Percentiles rank a stretch among this genome's conserved stretches.
phyloP scores from a whole-genome alignment of 2,329 filamentous ascomycete genomes.

The Alternaria incomplexa region DNA sequence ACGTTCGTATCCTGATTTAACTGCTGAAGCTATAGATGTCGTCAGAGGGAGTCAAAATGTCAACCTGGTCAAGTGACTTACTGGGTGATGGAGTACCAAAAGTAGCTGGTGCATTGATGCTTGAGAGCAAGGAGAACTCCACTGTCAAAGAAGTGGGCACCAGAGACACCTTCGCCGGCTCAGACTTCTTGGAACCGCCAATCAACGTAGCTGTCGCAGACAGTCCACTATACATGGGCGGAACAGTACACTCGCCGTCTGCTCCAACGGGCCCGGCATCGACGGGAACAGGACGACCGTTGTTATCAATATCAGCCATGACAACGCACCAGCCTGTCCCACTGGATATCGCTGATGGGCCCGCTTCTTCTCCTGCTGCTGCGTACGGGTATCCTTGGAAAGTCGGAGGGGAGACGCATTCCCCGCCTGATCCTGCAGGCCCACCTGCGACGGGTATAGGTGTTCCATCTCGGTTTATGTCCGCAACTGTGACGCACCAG shows the following conservation, averaged over 20 bases:
- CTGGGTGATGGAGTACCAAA: background rate
- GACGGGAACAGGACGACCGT: constrained; percentile 7
- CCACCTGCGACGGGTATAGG: constrained; percentile 12
- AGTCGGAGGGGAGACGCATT: constrained; percentile 11
- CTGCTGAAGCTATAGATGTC: background rate
- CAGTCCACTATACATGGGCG: background rate
- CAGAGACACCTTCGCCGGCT: background rate
- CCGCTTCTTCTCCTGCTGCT: background rate
- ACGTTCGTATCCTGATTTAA: background rate
- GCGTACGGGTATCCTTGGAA: constrained; percentile 16
- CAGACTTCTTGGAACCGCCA: background rate
- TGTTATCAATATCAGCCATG: constrained; percentile 8
- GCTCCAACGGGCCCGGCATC: background rate
- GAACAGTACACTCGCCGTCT: background rate
- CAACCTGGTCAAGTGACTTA: background rate
- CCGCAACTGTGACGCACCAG: constrained; percentile 23
- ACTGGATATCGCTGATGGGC: background rate
- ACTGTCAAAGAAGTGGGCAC: background rate
- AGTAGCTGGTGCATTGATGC: background rate
- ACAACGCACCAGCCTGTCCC: constrained; percentile 7
- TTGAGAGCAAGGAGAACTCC: background rate
- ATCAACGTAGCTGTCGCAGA: background rate
- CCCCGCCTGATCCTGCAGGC: constrained; percentile 12
- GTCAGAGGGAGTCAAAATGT: background rate
- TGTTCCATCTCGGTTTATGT: constrained; percentile 10